A percentile compares a stretch with the other conserved stretches of the same genome.
Conservation (phyloP, 306 rosid species). For the Bauhinia variegata region DNA sequence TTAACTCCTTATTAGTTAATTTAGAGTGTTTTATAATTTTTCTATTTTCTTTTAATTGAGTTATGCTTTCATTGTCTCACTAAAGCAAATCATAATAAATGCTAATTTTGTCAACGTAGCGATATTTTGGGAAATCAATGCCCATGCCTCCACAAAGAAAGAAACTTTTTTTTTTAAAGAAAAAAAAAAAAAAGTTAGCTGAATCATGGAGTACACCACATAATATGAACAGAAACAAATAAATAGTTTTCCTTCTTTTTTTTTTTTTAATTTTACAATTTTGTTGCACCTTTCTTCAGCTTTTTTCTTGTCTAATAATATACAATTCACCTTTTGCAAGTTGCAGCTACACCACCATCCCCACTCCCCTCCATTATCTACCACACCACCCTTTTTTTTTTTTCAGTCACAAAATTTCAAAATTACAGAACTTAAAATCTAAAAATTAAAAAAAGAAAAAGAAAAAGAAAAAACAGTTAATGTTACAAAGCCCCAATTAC, state of each 20-base stretch:
- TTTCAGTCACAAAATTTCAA: constrained; percentile 47
- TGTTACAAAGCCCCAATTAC: constrained; percentile 85
- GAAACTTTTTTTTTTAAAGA: no score
- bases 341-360: constrained; percentile 47
- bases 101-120: constrained; percentile 27
- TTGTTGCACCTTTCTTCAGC: constrained; percentile 53
- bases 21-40: no score
- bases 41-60: background rate
- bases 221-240: constrained; percentile 36
- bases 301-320: constrained; percentile 51
- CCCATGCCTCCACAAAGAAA: background rate
- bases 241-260: constrained; percentile 27
- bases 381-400: background rate
- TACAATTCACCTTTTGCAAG: constrained; percentile 58
- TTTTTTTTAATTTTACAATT: constrained; percentile 26
- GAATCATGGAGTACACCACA: constrained; percentile 28
- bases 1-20: no score
- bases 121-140: constrained; percentile 40
- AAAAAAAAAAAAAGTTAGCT: background rate
- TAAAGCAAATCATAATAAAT: background rate
- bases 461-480: no score
- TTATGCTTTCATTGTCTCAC: no score
- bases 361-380: background rate
- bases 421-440: constrained; percentile 2
- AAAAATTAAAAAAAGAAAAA: background rate